Percentiles rank a stretch among this genome's conserved stretches.
Evolutionary conservation across 306 rosid species (phyloP).

Genomic region (Benincasa hispida): DNA sequence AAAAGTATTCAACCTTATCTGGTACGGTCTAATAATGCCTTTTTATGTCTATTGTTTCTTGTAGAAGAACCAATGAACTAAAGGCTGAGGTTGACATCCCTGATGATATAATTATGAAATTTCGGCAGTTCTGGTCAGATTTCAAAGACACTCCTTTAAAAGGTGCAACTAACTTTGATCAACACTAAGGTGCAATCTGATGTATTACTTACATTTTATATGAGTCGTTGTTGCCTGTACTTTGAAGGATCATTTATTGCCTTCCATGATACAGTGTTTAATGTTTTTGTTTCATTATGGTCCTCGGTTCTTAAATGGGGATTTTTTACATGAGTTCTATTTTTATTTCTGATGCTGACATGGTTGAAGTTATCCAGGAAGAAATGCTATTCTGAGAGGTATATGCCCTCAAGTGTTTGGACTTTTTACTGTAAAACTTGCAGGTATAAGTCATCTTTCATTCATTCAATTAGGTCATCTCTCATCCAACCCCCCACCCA

Average conservation of each 20-base stretch:
- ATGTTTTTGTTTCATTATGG: not conserved
- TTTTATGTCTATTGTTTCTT: not conserved
- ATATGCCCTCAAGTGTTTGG: conserved; percentile 92
- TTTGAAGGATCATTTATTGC: not conserved
- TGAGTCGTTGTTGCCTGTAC: not conserved
- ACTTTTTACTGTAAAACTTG: conserved; percentile 90
- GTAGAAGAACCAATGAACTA: conserved; percentile 77
- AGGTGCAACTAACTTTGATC: conserved; percentile 32
- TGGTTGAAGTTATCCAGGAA: conserved; percentile 46
- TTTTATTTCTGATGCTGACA: conserved; percentile 15
- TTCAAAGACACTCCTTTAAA: conserved; percentile 65
- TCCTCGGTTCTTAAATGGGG: not conserved
- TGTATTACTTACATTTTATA: not conserved
- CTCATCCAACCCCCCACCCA: not conserved
- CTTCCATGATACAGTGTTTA: not conserved
- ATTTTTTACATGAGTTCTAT: conserved; percentile 11
- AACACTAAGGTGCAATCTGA: not conserved
- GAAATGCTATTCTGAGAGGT: conserved; percentile 87
- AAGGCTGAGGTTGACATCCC: conserved; percentile 66
- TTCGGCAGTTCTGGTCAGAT: conserved; percentile 60
- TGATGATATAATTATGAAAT: conserved; percentile 43
- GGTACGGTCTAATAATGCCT: not conserved
- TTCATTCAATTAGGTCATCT: not conserved
- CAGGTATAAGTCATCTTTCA: conserved; percentile 40
- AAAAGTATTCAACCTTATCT: not conserved